Base-by-base conservation (phyloP, 1,139 yeast species). In the Chernovozyma sophiae-reginae region DNA sequence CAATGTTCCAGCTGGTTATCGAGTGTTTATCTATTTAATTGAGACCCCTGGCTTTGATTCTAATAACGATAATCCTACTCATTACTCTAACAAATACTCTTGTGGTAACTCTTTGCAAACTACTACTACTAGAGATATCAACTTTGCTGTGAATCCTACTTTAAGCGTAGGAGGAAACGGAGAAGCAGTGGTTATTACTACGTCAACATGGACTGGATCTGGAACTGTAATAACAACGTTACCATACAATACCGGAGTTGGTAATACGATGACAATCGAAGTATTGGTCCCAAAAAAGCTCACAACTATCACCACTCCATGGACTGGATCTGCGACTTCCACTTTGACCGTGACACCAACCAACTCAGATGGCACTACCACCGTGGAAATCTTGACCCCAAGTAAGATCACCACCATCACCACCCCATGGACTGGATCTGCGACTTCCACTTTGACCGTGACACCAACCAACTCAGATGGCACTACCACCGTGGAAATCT, bases 1-100 rank as follows among this genome's bases (percentile, higher is more conserved):
- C 1, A 52, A 54, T 36, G 38, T 62, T 28, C 65, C 68, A 3
- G 56, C 61, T 3, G 68, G 66, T 3, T 59, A 45, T 41, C 48
- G 65, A 25, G 61, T 62, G 14, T 61, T 48, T 40, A 41, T 62
- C 6, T 36, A 34, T 14, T 19, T 20, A 20, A 10, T 7, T 7
- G 23, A 20, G 23, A 20, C 8, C 10, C 23, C 23, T 20, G 23
- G 8, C 6, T 7, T 10, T 20, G 10, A 10, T 20, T 7, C 6
- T 10, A 20, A 6, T 7, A 10, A 20, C 10, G 10, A 20, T 10
- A 20, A 10, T 20, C 8, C 6, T 7, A 10, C 10, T 10, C 6
- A 6, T 7, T 20, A 20, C 23, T 20, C 10, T 11, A 26, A 8
- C 12, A 6, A 6, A 6, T 26, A 16, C 17, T 7, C 29, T 7